phyloP scores from a whole-genome alignment of 345 rosid species.

The Brassica incana region DNA sequence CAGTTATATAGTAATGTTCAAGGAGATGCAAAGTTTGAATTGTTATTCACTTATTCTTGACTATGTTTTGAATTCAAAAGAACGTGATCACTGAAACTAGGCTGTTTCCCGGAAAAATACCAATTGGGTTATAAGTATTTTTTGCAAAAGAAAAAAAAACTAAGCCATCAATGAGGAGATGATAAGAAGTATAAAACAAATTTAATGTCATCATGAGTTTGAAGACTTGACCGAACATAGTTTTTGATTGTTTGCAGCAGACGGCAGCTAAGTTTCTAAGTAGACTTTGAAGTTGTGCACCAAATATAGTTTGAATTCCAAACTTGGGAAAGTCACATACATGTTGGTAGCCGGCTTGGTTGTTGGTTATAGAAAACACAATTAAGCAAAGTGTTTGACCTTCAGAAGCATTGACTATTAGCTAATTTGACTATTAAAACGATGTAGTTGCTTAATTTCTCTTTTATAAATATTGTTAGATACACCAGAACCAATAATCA shows the following conservation, averaged over 20 bases:
- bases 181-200: background rate
- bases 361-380: background rate
- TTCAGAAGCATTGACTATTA: background rate
- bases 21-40: slow-evolving; percentile 35
- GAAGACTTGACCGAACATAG: slow-evolving; percentile 2
- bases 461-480: slow-evolving; percentile 7
- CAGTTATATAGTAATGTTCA: slow-evolving; percentile 23
- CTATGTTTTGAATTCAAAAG: slow-evolving; percentile 5
- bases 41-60: background rate
- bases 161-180: slow-evolving; percentile 17
- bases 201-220: background rate
- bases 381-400: background rate
- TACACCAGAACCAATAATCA: slow-evolving; percentile 25
- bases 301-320: slow-evolving; percentile 12
- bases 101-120: slow-evolving; percentile 18
- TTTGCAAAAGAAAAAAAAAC: background rate
- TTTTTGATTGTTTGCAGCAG: slow-evolving; percentile 19
- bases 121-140: background rate
- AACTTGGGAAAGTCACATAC: slow-evolving; percentile 9
- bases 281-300: slow-evolving; percentile 6
- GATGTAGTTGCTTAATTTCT: background rate
- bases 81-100: slow-evolving; percentile 3
- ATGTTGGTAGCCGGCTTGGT: background rate
- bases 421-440: background rate
- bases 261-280: slow-evolving; percentile 6